Conservation (phyloP, 2,329 filamentous ascomycete species). For the Purpureocillium lavendulum region DNA sequence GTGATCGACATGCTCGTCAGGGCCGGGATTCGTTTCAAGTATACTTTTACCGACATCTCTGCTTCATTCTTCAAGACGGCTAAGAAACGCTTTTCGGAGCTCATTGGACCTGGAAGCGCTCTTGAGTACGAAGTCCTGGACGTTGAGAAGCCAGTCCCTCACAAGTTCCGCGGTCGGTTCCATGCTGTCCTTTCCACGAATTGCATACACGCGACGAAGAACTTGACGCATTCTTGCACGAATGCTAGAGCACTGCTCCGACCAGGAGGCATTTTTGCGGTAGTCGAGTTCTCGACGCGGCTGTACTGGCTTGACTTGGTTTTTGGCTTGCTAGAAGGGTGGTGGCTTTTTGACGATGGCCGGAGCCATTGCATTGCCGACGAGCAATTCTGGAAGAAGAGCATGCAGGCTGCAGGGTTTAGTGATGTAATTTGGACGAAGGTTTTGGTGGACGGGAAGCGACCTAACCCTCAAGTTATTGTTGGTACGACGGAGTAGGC, state of each 20-base stretch:
- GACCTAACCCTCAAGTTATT: neutral
- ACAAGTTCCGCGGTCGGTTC: neutral
- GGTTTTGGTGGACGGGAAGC: neutral
- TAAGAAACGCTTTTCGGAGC: neutral
- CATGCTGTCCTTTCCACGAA: neutral
- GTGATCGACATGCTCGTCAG: neutral
- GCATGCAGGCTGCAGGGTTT: neutral
- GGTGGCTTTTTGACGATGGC: neutral
- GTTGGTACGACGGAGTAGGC: neutral
- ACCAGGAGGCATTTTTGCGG: neutral
- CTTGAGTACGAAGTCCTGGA: neutral
- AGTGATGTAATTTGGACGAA: neutral
- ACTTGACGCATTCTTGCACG: neutral
- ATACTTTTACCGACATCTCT: neutral
- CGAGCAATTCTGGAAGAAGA: neutral
- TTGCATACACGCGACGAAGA: neutral
- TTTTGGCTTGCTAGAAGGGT: neutral
- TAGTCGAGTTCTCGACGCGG: neutral
- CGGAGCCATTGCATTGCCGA: neutral
- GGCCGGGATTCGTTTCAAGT: neutral
- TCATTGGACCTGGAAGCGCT: neutral
- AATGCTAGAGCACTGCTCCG: neutral
- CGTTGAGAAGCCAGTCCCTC: neutral
- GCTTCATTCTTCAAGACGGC: neutral
- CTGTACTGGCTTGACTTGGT: neutral